A percentile compares a stretch with the other conserved stretches of the same genome.
phyloP scores from a whole-genome alignment of 306 rosid species.

The Inga laurina region DNA sequence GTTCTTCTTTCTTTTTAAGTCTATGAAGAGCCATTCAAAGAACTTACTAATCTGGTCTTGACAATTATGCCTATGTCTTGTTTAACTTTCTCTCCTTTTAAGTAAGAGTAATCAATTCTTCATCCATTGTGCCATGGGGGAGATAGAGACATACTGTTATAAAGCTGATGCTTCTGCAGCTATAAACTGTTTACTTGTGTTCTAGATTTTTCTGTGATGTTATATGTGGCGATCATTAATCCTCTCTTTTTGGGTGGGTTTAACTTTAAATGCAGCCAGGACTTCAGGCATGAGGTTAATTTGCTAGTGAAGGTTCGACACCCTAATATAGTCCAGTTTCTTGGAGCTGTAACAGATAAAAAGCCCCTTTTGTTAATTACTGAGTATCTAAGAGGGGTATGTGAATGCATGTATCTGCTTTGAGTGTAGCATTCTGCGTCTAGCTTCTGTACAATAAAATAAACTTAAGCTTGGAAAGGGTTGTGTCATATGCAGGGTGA shows the following conservation, averaged over 20 bases:
- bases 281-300: constrained; percentile 94
- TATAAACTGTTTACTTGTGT: constrained; percentile 11
- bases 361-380: constrained; percentile 95
- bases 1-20: constrained; percentile 23
- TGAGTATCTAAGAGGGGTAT: constrained; percentile 96
- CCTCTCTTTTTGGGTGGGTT: background rate
- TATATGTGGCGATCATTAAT: constrained; percentile 13
- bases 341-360: constrained; percentile 98
- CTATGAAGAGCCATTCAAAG: constrained; percentile 1
- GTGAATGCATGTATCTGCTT: constrained; percentile 24
- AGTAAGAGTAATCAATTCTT: background rate
- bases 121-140: background rate
- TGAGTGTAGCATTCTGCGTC: constrained; percentile 19
- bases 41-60: background rate
- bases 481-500: constrained; percentile 65
- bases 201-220: constrained; percentile 11
- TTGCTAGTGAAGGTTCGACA: constrained; percentile 99
- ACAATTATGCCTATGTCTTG: background rate
- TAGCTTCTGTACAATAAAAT: constrained; percentile 14
- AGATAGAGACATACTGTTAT: background rate
- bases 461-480: constrained; percentile 28
- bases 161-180: constrained; percentile 12
- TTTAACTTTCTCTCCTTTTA: constrained; percentile 13
- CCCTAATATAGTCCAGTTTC: constrained; percentile 97
- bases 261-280: constrained; percentile 63